These are phyloP conservation scores for Globisporangium okanoganense DNA, from an alignment of 352 stramenopile species.

Conservation along the genomic window DNA sequence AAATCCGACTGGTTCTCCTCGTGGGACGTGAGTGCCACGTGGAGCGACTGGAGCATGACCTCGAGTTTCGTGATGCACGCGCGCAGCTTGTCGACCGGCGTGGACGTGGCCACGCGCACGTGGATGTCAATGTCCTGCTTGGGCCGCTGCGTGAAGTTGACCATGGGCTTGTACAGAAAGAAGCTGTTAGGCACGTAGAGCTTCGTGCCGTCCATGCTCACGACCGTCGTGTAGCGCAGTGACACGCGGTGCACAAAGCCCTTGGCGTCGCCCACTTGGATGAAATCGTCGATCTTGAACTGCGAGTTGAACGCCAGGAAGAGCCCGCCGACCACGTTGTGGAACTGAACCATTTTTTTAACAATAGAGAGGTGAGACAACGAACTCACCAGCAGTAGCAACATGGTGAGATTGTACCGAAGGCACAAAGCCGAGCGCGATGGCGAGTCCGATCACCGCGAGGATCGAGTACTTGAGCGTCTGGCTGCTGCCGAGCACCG, in stretches of 20 bases:
- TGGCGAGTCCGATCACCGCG: constrained; percentile 75
- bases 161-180: constrained; percentile 89
- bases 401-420: constrained; percentile 29
- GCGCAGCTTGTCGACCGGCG: constrained; percentile 56
- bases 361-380: neutral
- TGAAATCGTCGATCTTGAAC: constrained; percentile 88
- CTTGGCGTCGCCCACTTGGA: constrained; percentile 66
- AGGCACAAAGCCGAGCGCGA: constrained; percentile 81
- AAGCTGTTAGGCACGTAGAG: constrained; percentile 86
- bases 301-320: constrained; percentile 88
- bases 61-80: constrained; percentile 58
- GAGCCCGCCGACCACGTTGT: constrained; percentile 84
- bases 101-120: constrained; percentile 53
- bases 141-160: constrained; percentile 83
- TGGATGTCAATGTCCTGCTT: constrained; percentile 81
- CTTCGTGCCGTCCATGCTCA: constrained; percentile 78
- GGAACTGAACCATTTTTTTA: constrained; percentile 30
- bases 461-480: constrained; percentile 84
- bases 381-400: neutral
- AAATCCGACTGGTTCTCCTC: constrained; percentile 82
- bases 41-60: constrained; percentile 77
- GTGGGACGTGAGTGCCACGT: constrained; percentile 83
- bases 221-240: constrained; percentile 79
- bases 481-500: constrained; percentile 59
- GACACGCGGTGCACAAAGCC: constrained; percentile 83